Evolutionary conservation across 176 grass and related monocot species (phyloP), one percentile per base, ranked within the genome.

Genomic region (Avena eriantha): DNA sequence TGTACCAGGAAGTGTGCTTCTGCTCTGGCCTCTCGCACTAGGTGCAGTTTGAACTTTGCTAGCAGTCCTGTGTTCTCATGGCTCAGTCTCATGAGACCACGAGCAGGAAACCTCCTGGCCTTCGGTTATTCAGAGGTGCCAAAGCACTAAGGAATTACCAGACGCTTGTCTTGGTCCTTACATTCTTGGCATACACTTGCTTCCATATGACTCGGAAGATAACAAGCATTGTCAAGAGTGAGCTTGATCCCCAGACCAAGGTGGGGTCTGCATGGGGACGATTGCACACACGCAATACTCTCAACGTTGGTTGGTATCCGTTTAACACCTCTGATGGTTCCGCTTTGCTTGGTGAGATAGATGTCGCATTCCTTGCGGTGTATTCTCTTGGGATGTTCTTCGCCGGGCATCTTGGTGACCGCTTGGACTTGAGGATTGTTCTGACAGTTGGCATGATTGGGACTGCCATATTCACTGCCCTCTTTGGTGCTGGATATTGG

Each of bases 341-440:
- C 23, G 80, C 80, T 39, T 75, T 94, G 72, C 88, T 97, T 22
- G 95, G 90, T 50, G 81, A 90, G 69, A 86, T 97, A 3, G 95
- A 97, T 82, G 88, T 97, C 9, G 90, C 95, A 0, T 97, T 97
- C 86, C 90, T 97, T 58, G 89, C 90, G 9, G 92, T 85, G 46
- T 97, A 97, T 82, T 97, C 95, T 29, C 12, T 83, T 7, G 95
- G 92, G 19, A 97, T 97, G 95, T 97, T 89, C 80, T 97, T 97
- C 26, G 92, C 95, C 4, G 90, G 95, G 17, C 95, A 97, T 92
- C 75, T 94, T 48, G 95, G 90, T 10, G 95, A 97, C 34, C 86
- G 88, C 33, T 83, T 97, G 81, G 95, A 97, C 86, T 81, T 97
- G 36, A 83, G 95, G 72, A 92, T 94, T 35, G 91, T 97, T 41